A percentile compares a stretch with the other conserved stretches of the same genome.
These are phyloP conservation scores for Citrus unshiu DNA, from an alignment of 345 rosid genomes.

Conservation along the genomic window DNA sequence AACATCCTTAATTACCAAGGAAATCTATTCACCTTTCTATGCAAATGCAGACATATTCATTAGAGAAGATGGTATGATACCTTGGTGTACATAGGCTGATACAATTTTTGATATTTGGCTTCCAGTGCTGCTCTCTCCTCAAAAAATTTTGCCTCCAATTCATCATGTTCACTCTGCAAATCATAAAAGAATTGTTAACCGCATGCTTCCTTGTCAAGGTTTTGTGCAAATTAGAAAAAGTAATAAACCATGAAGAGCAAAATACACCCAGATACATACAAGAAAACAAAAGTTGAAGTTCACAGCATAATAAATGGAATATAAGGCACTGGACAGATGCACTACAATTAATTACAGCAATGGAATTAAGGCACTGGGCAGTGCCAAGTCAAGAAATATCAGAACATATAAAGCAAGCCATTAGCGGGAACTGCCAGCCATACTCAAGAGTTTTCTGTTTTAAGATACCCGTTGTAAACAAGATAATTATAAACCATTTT, in stretches of 20 bases:
- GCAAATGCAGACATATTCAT: neutral
- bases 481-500: neutral
- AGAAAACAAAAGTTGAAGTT: neutral
- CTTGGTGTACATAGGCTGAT: conserved; percentile 79
- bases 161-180: conserved; percentile 75
- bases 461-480: neutral
- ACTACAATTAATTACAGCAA: neutral
- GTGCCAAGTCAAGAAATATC: neutral
- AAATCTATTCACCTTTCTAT: neutral
- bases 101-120: conserved; percentile 83
- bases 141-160: conserved; percentile 75
- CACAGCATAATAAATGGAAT: neutral
- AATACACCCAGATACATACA: neutral
- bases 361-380: neutral
- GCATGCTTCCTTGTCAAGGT: neutral
- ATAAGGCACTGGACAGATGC: neutral
- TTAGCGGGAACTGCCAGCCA: neutral
- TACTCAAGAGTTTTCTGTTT: neutral
- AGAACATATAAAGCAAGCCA: neutral
- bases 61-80: conserved; percentile 23
- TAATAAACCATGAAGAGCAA: neutral
- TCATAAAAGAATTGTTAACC: neutral
- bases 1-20: neutral
- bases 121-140: conserved; percentile 92
- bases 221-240: neutral